Conservation (phyloP, 163 green algal species). For the Smithsoniella earleae region DNA sequence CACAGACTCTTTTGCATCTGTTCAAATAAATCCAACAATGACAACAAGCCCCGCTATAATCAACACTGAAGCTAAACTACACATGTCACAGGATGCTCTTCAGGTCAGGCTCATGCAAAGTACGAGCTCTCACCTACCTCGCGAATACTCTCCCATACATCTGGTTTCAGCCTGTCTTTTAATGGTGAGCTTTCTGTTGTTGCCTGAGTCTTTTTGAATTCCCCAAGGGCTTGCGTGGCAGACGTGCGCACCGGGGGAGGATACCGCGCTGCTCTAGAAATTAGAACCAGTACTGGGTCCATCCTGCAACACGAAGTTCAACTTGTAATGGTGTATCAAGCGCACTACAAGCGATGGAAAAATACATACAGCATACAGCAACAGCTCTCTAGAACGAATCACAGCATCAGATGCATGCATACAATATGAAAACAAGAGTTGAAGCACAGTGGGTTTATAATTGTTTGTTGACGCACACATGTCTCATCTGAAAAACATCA, state of each 20-base stretch:
- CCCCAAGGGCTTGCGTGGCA: constrained; percentile 10
- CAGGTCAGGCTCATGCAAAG: constrained; percentile 4
- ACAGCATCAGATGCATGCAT: no score
- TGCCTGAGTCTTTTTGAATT: constrained; percentile 22
- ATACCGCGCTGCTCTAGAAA: background rate
- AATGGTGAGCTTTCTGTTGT: background rate
- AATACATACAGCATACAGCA: no score
- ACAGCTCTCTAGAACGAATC: no score
- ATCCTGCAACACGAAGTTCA: constrained; percentile 25
- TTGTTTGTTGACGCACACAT: no score
- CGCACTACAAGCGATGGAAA: no score
- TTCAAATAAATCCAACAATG: no score
- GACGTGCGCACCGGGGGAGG: background rate
- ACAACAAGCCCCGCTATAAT: no score
- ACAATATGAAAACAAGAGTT: no score
- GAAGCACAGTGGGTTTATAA: no score
- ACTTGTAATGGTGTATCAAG: no score
- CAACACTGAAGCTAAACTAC: background rate
- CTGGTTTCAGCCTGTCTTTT: constrained; percentile 16
- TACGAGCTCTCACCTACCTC: constrained; percentile 6
- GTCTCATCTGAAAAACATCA: no score
- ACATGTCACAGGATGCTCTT: background rate
- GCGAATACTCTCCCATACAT: constrained; percentile 18
- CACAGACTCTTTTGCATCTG: no score
- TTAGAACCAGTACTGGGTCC: constrained; percentile 5